phyloP scores from a whole-genome alignment of 306 rosid species.

The Quercus wislizeni region DNA sequence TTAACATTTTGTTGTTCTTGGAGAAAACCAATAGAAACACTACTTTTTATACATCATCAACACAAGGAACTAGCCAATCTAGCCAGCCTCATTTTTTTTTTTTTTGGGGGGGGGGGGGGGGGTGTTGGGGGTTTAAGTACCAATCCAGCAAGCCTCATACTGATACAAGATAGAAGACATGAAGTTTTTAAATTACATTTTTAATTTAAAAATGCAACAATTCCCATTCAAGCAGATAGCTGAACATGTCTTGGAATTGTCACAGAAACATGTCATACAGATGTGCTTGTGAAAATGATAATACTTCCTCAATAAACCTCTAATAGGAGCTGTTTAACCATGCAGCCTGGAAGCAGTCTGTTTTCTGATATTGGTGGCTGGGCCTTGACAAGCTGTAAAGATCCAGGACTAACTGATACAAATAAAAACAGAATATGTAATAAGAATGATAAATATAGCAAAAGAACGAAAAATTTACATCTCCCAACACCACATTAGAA shows the following conservation, averaged over 20 bases:
- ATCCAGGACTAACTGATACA: conserved; percentile 42
- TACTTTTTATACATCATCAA: background rate
- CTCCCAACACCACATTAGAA: background rate
- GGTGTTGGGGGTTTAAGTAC: background rate
- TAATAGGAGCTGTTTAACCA: conserved; percentile 36
- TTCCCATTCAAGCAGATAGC: background rate
- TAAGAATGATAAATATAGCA: conserved; percentile 1
- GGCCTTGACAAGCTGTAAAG: conserved; percentile 21
- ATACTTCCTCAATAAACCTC: conserved; percentile 33
- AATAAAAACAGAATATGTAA: background rate
- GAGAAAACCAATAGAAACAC: background rate
- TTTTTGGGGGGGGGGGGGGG: background rate
- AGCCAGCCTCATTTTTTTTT: background rate
- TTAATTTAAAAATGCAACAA: background rate
- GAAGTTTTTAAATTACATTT: background rate
- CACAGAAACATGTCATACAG: conserved; percentile 1
- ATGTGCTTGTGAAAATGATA: background rate
- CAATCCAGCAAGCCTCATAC: background rate
- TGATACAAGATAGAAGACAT: background rate
- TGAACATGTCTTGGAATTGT: background rate
- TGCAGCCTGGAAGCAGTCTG: conserved; percentile 38
- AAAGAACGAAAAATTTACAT: background rate
- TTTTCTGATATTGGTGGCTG: conserved; percentile 17
- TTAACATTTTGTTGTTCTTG: background rate
- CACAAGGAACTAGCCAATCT: background rate